Percentiles rank a stretch among this genome's conserved stretches.
phyloP scores from a whole-genome alignment of 169 alveolate genomes.

The Eimeria necatrix region DNA sequence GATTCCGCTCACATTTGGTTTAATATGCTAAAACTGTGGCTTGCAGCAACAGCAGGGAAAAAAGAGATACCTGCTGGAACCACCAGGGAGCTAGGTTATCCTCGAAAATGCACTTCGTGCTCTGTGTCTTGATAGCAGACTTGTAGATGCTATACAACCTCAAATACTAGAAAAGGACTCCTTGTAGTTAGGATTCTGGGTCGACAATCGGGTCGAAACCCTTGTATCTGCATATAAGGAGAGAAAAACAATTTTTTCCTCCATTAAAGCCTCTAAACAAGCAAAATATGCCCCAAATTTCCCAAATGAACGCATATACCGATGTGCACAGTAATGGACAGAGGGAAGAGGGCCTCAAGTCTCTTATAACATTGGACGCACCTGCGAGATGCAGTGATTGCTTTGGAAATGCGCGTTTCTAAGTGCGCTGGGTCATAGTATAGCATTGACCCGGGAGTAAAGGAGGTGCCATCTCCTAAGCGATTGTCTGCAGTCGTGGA shows the following conservation, averaged over 20 bases:
- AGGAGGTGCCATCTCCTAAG: conserved; percentile 12
- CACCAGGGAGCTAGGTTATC: not conserved
- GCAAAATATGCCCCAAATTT: too few relatives aligned
- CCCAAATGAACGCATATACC: not conserved
- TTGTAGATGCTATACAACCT: too few relatives aligned
- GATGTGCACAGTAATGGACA: not conserved
- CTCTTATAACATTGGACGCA: not conserved
- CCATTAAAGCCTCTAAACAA: too few relatives aligned
- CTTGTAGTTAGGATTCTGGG: not conserved
- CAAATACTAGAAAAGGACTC: not conserved
- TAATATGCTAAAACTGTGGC: too few relatives aligned
- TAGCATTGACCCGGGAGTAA: not conserved
- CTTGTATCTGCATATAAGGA: not conserved
- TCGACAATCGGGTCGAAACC: conserved; percentile 22
- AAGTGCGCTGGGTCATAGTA: conserved; percentile 2
- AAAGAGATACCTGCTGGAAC: too few relatives aligned
- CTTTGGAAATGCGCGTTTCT: not conserved
- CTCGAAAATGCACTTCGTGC: not conserved
- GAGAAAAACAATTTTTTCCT: not conserved
- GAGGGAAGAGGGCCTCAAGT: not conserved
- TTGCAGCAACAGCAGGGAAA: too few relatives aligned
- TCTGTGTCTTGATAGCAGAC: not conserved
- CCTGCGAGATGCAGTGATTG: not conserved
- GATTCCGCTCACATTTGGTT: too few relatives aligned
- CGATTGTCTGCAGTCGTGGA: conserved; percentile 23